phyloP scores from a whole-genome alignment of 495 filamentous ascomycete genomes.

The Sporormia fimetaria region DNA sequence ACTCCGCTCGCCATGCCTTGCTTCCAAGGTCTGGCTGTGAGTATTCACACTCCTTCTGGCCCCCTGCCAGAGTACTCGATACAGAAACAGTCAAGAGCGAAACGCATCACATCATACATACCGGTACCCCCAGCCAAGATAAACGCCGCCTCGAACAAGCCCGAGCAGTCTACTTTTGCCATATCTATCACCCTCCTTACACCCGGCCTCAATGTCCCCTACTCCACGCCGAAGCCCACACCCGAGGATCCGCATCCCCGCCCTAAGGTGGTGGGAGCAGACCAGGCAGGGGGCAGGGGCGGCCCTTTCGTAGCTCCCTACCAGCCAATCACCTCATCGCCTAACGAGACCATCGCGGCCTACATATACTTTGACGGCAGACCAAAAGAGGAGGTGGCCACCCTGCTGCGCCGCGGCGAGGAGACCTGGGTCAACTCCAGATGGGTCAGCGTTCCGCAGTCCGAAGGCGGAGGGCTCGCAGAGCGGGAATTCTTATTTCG shows the following conservation, averaged over 20 bases:
- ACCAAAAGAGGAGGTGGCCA: slow-evolving; percentile 93
- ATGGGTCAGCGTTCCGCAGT: slow-evolving; percentile 88
- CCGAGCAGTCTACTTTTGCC: slow-evolving; percentile 88
- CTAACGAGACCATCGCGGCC: slow-evolving; percentile 92
- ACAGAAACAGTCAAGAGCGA: slow-evolving; percentile 80
- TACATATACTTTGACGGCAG: slow-evolving; percentile 99
- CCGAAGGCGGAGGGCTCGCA: slow-evolving; percentile 85
- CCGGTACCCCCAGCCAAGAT: slow-evolving; percentile 83
- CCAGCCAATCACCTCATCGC: slow-evolving; percentile 72
- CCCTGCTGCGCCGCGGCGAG: slow-evolving; percentile 79
- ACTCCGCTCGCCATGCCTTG: slow-evolving; percentile 61
- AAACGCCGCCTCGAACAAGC: slow-evolving; percentile 52
- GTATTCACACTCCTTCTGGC: slow-evolving; percentile 83
- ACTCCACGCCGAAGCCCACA: slow-evolving; percentile 70
- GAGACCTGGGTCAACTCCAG: slow-evolving; percentile 98
- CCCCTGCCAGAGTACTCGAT: slow-evolving; percentile 87
- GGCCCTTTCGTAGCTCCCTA: slow-evolving; percentile 62
- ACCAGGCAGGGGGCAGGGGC: slow-evolving; percentile 49
- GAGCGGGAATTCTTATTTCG: slow-evolving; percentile 97
- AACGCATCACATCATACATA: slow-evolving; percentile 92
- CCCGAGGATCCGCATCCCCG: slow-evolving; percentile 59
- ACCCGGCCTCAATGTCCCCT: slow-evolving; percentile 75
- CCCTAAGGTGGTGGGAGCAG: slow-evolving; percentile 67
- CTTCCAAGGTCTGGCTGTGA: slow-evolving; percentile 95
- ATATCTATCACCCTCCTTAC: slow-evolving; percentile 94